Evolutionary conservation across 208 protist genomes (phyloP), one percentile per base, ranked within the genome.

Genomic region (Leishmania mexicana): DNA sequence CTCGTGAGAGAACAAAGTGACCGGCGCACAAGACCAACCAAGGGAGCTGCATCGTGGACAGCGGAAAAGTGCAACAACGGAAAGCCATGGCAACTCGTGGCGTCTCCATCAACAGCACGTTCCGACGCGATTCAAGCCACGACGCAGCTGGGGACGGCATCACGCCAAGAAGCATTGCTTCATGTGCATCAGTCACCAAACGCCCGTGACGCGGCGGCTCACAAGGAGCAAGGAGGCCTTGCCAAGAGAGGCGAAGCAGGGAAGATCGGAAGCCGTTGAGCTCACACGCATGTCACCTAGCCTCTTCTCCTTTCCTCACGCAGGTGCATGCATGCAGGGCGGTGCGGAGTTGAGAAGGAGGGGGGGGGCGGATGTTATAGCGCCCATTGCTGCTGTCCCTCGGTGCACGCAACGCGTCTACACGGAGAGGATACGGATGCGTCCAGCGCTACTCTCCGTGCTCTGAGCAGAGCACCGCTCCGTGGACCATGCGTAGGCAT

Each of bases 401-500:
- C 31, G 21, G 42, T 73, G 40, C 35, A 28, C 17, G 40, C 35
- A 49, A 19, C 40, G 42, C 42, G 40, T 77, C 65, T 51, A 71
- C 75, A 76, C n/a, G 45, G 42, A 70, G 57, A 53, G 6, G 57
- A 13, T 40, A 28, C 42, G 60, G 40, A 11, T 64, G 24, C 45
- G 3, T 2, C 11, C 35, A 17, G 24, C 45, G 42, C 51, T 57
- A 81, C 67, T 21, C 13, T 47, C 28, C 49, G 53, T 79, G 53
- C 51, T 82, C 57, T 49, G 8, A 60, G 58, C 83, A 80, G 54
- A 38, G 75, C 47, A n/a, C 60, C n/a, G 38, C 68, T 6, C 51
- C 70, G 5, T n/a, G 24, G 31, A 77, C 76, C 65, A 78, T 45
- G 3, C 53, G 79, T 53, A 85, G 62, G 35, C 75, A 88, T n/a